These are phyloP conservation scores for Trichoderma afroharzianum DNA, from an alignment of 2,329 filamentous ascomycete genomes.

Conservation along the genomic window DNA sequence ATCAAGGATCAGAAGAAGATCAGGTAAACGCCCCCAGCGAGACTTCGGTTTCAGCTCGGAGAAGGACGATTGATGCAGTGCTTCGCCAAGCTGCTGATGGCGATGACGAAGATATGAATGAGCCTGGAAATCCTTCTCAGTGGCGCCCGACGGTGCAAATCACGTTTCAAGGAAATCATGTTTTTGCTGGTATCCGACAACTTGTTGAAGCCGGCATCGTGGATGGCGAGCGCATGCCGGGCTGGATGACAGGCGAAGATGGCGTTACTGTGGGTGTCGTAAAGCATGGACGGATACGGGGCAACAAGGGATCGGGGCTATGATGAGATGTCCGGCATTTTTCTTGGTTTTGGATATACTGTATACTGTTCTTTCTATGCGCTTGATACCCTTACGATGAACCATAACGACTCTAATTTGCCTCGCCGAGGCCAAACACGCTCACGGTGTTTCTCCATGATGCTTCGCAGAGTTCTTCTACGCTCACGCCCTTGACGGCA, in stretches of 20 bases:
- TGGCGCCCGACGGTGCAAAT: slow-evolving; percentile 50
- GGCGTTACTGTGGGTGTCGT: slow-evolving; percentile 72
- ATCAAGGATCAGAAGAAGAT: slow-evolving; percentile 23
- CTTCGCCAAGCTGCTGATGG: slow-evolving; percentile 30
- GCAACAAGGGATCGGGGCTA: slow-evolving; percentile 54
- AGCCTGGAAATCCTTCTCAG: slow-evolving; percentile 23
- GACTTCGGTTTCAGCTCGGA: slow-evolving; percentile 23
- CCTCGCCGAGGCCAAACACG: slow-evolving; percentile 67
- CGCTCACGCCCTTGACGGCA: slow-evolving; percentile 71
- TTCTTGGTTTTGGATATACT: slow-evolving; percentile 20
- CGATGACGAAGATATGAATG: slow-evolving; percentile 22
- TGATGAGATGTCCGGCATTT: slow-evolving; percentile 29
- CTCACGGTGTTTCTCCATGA: slow-evolving; percentile 77
- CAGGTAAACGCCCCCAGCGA: slow-evolving; percentile 21
- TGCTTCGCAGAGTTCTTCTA: slow-evolving; percentile 82
- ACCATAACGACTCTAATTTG: slow-evolving; percentile 3
- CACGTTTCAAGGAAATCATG: slow-evolving; percentile 70
- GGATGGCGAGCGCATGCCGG: slow-evolving; percentile 75
- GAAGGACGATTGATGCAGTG: slow-evolving; percentile 36
- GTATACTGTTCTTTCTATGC: slow-evolving; percentile 22
- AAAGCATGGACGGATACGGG: slow-evolving; percentile 60
- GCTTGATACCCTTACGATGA: slow-evolving; percentile 30
- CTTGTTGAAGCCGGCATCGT: slow-evolving; percentile 74
- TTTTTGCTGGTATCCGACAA: slow-evolving; percentile 75
- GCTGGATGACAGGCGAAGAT: slow-evolving; percentile 88